Evolutionary conservation across 306 rosid species (phyloP).

Genomic region (Castanea mollissima): DNA sequence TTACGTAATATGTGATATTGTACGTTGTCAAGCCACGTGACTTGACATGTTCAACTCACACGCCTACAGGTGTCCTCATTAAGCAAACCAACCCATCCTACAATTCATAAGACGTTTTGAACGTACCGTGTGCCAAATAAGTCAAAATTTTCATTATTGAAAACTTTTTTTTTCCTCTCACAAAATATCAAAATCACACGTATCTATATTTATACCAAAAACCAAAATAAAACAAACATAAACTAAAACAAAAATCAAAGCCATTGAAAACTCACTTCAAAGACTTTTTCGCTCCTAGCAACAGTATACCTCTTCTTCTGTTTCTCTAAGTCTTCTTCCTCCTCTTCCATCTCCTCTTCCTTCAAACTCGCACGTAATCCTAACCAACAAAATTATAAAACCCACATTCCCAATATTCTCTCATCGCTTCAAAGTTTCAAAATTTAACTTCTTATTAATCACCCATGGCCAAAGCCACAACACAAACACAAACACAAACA

Average conservation of each 20-base stretch:
- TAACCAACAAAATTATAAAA: neutral
- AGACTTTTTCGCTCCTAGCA: slow-evolving; percentile 17
- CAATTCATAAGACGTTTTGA: neutral
- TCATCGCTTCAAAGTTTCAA: neutral
- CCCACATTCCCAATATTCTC: neutral
- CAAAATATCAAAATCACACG: neutral
- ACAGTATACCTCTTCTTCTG: slow-evolving; percentile 3
- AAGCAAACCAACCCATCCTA: neutral
- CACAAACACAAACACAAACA: neutral
- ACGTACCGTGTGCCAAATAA: neutral
- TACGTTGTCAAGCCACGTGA: slow-evolving; percentile 8
- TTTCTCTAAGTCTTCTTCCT: no score
- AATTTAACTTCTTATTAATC: neutral
- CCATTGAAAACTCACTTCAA: neutral
- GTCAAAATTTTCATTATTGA: neutral
- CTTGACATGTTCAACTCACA: neutral
- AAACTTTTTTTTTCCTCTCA: neutral
- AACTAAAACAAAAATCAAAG: neutral
- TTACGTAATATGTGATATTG: no score
- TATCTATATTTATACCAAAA: neutral
- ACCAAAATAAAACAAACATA: neutral
- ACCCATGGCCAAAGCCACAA: neutral
- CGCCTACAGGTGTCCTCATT: no score
- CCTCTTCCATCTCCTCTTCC: neutral
- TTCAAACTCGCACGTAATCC: neutral